Evolutionary conservation across 2,329 filamentous ascomycete genomes (phyloP).

Genomic region (Epichloe elymi): DNA sequence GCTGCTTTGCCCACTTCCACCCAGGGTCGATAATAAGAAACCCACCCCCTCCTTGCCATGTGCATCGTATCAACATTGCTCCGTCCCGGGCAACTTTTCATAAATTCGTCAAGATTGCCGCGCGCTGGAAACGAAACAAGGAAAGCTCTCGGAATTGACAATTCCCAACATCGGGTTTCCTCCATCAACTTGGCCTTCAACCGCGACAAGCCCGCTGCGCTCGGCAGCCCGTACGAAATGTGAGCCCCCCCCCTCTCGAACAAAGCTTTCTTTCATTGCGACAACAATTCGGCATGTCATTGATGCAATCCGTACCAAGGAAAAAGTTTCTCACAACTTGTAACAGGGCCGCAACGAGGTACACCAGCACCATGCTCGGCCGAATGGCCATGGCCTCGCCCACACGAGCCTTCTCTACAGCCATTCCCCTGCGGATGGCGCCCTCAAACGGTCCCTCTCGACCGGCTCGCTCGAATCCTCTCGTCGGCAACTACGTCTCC

Average conservation of each 20-base stretch:
- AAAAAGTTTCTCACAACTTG: not conserved
- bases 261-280: too few relatives aligned
- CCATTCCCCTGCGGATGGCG: slow-evolving; percentile 14
- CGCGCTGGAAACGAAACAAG: not conserved
- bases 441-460: slow-evolving; percentile 4
- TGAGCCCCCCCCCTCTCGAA: slow-evolving; percentile 6
- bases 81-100: slow-evolving; percentile 11
- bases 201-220: not conserved
- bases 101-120: not conserved
- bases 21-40: not conserved
- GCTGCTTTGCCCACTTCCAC: too few relatives aligned
- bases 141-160: not conserved
- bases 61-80: slow-evolving; percentile 17
- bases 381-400: slow-evolving; percentile 14
- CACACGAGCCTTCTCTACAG: slow-evolving; percentile 20
- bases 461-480: slow-evolving; percentile 15
- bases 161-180: too few relatives aligned
- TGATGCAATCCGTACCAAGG: not conserved
- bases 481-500: slow-evolving; percentile 16
- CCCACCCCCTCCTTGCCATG: not conserved
- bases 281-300: too few relatives aligned
- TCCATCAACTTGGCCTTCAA: not conserved
- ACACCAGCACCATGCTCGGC: slow-evolving; percentile 19
- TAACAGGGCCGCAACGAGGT: slow-evolving; percentile 15
- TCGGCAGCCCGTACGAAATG: slow-evolving; percentile 9